These are phyloP conservation scores for Maudiozyma turicensis DNA, from an alignment of 805 yeast species.

Conservation along the genomic window DNA sequence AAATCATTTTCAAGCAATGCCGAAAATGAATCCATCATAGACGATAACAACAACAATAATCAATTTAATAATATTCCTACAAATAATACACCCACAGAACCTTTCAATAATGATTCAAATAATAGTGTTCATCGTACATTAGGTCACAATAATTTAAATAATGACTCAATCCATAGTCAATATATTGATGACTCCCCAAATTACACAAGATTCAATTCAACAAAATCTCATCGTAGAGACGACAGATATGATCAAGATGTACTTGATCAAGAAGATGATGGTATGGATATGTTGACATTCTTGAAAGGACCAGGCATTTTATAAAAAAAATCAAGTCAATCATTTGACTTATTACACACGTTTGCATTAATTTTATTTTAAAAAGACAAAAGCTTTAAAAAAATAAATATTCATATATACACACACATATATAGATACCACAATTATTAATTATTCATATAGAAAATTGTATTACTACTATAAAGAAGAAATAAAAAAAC, in stretches of 20 bases:
- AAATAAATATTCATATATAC: too few relatives aligned
- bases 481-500: too few relatives aligned
- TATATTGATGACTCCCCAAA: neutral
- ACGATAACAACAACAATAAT: neutral
- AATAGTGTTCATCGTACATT: neutral
- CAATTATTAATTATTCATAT: too few relatives aligned
- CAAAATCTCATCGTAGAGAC: neutral
- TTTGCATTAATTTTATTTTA: too few relatives aligned
- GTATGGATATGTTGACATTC: slow-evolving; percentile 21
- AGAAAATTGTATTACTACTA: too few relatives aligned
- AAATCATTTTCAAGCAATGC: neutral
- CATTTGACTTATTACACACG: too few relatives aligned
- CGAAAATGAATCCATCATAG: neutral
- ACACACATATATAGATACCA: too few relatives aligned
- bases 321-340: neutral
- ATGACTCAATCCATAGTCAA: neutral
- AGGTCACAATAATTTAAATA: neutral
- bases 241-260: neutral
- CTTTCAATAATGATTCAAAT: neutral
- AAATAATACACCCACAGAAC: neutral
- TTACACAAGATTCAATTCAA: neutral
- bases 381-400: too few relatives aligned
- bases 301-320: slow-evolving; percentile 11
- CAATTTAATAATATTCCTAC: slow-evolving; percentile 1
- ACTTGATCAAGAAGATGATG: slow-evolving; percentile 6